These are phyloP conservation scores for Adansonia digitata DNA, from an alignment of 345 rosid species.

Conservation along the genomic window DNA sequence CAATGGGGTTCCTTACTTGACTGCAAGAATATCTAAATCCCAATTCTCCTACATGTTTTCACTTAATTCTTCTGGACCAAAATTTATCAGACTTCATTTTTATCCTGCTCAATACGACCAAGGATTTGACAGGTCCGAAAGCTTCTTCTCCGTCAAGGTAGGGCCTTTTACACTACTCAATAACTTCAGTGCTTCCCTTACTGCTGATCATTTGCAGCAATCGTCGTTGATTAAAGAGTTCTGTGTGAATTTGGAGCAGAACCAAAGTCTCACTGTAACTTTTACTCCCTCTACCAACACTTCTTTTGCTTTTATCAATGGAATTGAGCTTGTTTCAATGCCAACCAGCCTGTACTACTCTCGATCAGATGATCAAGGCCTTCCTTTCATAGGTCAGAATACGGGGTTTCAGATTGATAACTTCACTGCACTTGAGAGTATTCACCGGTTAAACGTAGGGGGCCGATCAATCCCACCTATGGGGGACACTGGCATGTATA, in stretches of 20 bases:
- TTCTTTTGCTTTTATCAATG: conserved; percentile 7
- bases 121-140: background rate
- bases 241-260: background rate
- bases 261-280: conserved; percentile 5
- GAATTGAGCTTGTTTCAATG: conserved; percentile 9
- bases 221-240: background rate
- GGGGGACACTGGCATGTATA: background rate
- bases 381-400: background rate
- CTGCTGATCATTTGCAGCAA: background rate
- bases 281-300: background rate
- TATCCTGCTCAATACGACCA: conserved; percentile 1
- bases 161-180: background rate
- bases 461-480: background rate
- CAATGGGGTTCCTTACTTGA: background rate
- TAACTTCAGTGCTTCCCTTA: conserved; percentile 3
- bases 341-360: background rate
- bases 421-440: conserved; percentile 7
- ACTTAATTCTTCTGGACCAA: background rate
- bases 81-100: conserved; percentile 2
- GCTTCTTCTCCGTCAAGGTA: background rate
- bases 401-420: background rate
- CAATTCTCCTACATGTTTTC: conserved; percentile 5
- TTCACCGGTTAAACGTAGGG: background rate
- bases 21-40: conserved; percentile 1
- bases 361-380: background rate